These are phyloP conservation scores for Yamadazyma akitaensis DNA, from an alignment of 805 yeast genomes.

Conservation along the genomic window DNA sequence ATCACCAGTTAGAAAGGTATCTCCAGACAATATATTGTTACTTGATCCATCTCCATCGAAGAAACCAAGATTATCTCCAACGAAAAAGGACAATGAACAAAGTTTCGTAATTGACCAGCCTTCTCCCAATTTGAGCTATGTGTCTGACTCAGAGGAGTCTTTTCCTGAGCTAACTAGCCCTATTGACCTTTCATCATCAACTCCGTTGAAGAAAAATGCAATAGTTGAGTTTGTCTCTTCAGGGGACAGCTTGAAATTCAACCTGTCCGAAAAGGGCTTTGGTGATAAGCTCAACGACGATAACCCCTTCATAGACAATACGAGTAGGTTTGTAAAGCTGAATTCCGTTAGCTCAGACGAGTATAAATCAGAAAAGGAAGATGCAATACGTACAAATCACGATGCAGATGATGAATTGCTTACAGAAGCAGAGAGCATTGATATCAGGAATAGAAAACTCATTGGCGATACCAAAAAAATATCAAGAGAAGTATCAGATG, in stretches of 20 bases:
- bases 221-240: not conserved
- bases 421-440: not conserved
- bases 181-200: not conserved
- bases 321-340: not conserved
- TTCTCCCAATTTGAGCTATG: not conserved
- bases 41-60: constrained; percentile 31
- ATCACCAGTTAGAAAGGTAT: constrained; percentile 9
- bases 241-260: not conserved
- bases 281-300: not conserved
- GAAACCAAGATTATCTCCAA: constrained; percentile 15
- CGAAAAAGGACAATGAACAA: not conserved
- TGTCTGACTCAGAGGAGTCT: constrained; percentile 8
- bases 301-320: not conserved
- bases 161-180: not conserved
- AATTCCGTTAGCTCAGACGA: not conserved
- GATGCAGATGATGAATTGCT: not conserved
- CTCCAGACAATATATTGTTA: constrained; percentile 22
- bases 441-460: not conserved
- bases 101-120: not conserved
- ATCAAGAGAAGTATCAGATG: not conserved
- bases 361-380: not conserved
- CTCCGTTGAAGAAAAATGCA: not conserved
- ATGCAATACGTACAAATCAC: not conserved
- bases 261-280: not conserved
- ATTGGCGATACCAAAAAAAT: not conserved